phyloP scores from a whole-genome alignment of 768 basidiomycete genomes.

The Rhodosporidiobolus sp. region DNA sequence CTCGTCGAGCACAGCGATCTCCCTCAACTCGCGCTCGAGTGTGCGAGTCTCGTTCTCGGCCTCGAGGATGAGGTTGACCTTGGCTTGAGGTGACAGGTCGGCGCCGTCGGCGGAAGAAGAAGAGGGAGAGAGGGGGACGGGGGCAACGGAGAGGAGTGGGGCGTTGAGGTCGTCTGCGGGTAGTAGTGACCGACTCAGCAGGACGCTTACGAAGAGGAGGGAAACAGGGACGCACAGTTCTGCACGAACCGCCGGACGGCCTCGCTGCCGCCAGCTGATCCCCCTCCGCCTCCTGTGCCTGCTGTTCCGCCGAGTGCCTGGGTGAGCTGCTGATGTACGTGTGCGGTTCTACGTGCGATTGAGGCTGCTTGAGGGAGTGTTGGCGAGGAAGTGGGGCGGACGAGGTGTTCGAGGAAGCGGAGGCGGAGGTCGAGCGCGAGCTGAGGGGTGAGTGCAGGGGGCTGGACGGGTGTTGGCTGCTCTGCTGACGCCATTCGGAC shows the following conservation, averaged over 20 bases:
- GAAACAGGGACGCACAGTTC: conserved; percentile 24
- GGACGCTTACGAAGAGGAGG: background rate
- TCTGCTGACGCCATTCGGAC: background rate
- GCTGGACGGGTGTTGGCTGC: background rate
- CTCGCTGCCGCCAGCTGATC: conserved; percentile 18
- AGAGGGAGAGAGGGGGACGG: background rate
- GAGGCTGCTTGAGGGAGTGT: background rate
- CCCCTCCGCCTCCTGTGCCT: background rate
- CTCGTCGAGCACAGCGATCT: conserved; percentile 31
- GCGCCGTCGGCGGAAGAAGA: background rate
- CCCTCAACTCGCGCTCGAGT: conserved; percentile 41
- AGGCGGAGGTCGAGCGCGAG: conserved; percentile 41
- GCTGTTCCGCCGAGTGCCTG: conserved; percentile 15
- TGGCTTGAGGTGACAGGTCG: conserved; percentile 22
- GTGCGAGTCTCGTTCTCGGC: conserved; percentile 33
- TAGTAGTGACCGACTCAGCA: background rate
- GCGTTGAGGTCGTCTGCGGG: conserved; percentile 39
- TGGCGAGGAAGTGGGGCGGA: conserved; percentile 5
- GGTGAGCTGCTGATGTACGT: conserved; percentile 18
- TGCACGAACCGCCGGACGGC: conserved; percentile 40
- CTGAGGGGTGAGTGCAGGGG: background rate
- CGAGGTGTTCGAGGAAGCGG: conserved; percentile 40
- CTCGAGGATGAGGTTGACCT: conserved; percentile 40
- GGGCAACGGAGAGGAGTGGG: conserved; percentile 31
- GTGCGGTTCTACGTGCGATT: conserved; percentile 18